Percentiles rank a stretch among this genome's conserved stretches.
Conservation (phyloP, 2,329 filamentous ascomycete species). For the Colletotrichum scovillei region DNA sequence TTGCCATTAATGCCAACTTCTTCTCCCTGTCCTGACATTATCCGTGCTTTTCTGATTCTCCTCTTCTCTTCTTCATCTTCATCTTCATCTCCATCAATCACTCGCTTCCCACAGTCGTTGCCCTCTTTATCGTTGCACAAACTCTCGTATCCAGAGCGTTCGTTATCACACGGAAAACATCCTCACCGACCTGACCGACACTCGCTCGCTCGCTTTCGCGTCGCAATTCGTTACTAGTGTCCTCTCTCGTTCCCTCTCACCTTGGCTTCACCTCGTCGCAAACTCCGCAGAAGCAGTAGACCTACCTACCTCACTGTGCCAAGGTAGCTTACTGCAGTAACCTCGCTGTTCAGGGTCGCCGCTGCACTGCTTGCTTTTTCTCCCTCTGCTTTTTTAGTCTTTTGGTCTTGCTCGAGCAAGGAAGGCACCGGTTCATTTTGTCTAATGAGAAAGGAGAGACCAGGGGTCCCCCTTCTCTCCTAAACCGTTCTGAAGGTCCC, state of each 20-base stretch:
- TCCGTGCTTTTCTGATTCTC: neutral
- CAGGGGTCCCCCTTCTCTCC: conserved; percentile 30
- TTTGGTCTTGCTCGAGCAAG: conserved; percentile 15
- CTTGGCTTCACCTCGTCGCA: neutral
- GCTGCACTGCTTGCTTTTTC: conserved; percentile 3
- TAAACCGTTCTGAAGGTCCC: conserved; percentile 29
- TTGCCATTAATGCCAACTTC: conserved; percentile 19
- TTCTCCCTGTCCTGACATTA: neutral
- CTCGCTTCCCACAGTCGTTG: neutral
- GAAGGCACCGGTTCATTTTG: conserved; percentile 12
- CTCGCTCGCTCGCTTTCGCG: conserved; percentile 26
- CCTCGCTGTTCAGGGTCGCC: neutral
- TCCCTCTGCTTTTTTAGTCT: conserved; percentile 11
- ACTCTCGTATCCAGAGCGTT: neutral
- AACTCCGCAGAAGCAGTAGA: neutral
- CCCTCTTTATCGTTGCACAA: conserved; percentile 5
- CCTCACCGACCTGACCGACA: conserved; percentile 8
- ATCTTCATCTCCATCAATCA: neutral
- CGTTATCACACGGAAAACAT: neutral
- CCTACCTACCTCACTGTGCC: too few species aligned
- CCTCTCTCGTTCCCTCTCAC: neutral
- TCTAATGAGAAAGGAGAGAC: conserved; percentile 31
- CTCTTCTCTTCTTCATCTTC: neutral
- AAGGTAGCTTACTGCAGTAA: too few species aligned
- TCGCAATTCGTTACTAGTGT: neutral